Evolutionary conservation across 179 eudicot genomes (phyloP), one percentile per base, ranked within the genome.

Genomic region (Nepenthes alata): DNA sequence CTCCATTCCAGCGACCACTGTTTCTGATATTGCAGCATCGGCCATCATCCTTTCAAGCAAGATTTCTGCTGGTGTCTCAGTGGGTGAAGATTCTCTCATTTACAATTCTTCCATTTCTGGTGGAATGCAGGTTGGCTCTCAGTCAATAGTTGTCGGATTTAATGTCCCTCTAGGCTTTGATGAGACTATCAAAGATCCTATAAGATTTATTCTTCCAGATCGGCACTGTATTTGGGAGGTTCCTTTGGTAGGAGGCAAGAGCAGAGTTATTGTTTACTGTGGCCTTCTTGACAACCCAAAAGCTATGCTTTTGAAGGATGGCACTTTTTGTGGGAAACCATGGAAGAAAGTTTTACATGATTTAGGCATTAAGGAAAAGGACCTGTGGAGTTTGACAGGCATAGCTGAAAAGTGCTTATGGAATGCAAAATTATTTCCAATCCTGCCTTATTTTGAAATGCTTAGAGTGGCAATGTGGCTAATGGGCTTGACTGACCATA

Each of bases 201-300:
- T 83, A 55, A 80, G 72, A 67, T 87, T 93, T 73, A 75, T 87
- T 75, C 97, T 93, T 77, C 99, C 99, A 59, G 95, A 87, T 82
- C 90, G 94, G 64, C 97, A 93, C 81, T 90, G 99, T 69, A 80
- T 93, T 58, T 93, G 99, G 99, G 96, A 93, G 84, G 58, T 55
- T 55, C 58, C 58, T 11, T 36, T 55, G 36, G 58, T 55, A 2
- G 58, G 58, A 35, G 3, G 58, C 58, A 55, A 14, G 10, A 37
- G 34, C n/a, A 55, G 39, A 34, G n/a, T 93, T 57, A 73, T 90
- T 58, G 95, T 90, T 38, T 90, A 85, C 71, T 93, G 99, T 81
- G 99, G 99, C 38, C 89, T 93, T 67, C 94, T 87, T 77, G 99
- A 93, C 78, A 93, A 93, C 78, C 97, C 99, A 10, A 93, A 93